Evolutionary conservation across 768 basidiomycete genomes (phyloP).

Genomic region (Austroboletus festivus): DNA sequence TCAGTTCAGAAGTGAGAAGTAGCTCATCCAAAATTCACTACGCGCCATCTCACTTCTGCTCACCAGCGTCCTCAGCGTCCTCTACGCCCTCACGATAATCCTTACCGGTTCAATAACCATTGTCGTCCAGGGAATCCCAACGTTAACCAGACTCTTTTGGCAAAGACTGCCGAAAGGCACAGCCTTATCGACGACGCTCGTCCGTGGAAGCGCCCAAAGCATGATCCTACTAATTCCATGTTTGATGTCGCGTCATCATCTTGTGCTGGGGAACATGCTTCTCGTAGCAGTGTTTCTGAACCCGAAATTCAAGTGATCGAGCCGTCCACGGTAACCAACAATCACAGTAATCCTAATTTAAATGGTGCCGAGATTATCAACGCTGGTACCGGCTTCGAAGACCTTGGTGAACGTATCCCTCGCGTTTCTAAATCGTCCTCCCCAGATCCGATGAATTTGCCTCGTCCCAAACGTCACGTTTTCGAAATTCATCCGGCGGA

Average conservation of each 20-base stretch:
- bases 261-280: neutral
- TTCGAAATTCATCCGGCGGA: slow-evolving; percentile 23
- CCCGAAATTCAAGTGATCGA: slow-evolving; percentile 23
- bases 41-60: slow-evolving; percentile 4
- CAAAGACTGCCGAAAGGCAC: neutral
- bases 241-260: neutral
- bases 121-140: slow-evolving; percentile 23
- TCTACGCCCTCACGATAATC: slow-evolving; percentile 13
- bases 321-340: neutral
- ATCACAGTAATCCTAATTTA: neutral
- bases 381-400: slow-evolving; percentile 17
- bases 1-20: slow-evolving; percentile 12
- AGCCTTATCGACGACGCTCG: neutral
- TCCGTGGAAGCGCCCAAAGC: slow-evolving; percentile 24
- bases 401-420: slow-evolving; percentile 22
- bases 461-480: slow-evolving; percentile 12
- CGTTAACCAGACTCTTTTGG: slow-evolving; percentile 18
- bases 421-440: slow-evolving; percentile 14
- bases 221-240: slow-evolving; percentile 4
- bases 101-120: slow-evolving; percentile 1
- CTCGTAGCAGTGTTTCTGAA: slow-evolving; percentile 8
- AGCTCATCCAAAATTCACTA: neutral
- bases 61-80: slow-evolving; percentile 6
- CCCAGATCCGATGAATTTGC: slow-evolving; percentile 21
- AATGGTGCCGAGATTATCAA: slow-evolving; percentile 22